Base-by-base conservation (phyloP, 1,284 basidiomycete genomes). In the Melampsora americana region DNA sequence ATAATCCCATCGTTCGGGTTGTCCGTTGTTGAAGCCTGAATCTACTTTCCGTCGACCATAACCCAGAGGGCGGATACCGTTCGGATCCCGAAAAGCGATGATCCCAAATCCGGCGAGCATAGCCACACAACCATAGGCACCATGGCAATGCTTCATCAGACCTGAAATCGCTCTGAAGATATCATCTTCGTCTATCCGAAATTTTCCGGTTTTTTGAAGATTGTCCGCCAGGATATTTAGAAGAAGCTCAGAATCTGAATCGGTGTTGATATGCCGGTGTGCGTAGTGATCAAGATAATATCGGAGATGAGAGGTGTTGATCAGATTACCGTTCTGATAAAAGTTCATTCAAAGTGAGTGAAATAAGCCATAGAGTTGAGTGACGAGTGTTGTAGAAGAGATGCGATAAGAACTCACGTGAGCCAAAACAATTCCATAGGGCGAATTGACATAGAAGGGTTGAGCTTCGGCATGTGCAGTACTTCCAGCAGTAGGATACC, bases 21-120 rank as follows among this genome's bases (percentile, higher is more conserved):
- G 80, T 11, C 62, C 11, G 39, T 77, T 72, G 2, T 23, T 66
- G 1, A 67, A 42, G n/a, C 69, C 69, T 44, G 70, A 62, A 6
- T 69, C 77, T 6, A 12, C 18, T 79, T 87, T 87, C 73, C 92
- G 86, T 23, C 87, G 86, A 5, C 88, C 93, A 86, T 93, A 88
- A 2, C 94, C 94, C 30, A 94, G 85, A 0, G 95, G 96, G 48
- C 95, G 88, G 79, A 99, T 98, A 75, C 95, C 95, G 83, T 98
- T 97, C n/a, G 95, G 96, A 83, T 99, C 96, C 78, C 96, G 88
- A 86, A 99, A 99, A 0, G 92, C 96, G 81, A 99, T 95, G 80
- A 99, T 91, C 6, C 96, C 96, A 83, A 99, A 99, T 56, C 96
- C 96, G 60, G 96, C 96, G 50, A 99, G 88, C 95, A 99, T 97